Base-by-base conservation (phyloP, 164 flowering plant species). In the Vitis rotundifolia region DNA sequence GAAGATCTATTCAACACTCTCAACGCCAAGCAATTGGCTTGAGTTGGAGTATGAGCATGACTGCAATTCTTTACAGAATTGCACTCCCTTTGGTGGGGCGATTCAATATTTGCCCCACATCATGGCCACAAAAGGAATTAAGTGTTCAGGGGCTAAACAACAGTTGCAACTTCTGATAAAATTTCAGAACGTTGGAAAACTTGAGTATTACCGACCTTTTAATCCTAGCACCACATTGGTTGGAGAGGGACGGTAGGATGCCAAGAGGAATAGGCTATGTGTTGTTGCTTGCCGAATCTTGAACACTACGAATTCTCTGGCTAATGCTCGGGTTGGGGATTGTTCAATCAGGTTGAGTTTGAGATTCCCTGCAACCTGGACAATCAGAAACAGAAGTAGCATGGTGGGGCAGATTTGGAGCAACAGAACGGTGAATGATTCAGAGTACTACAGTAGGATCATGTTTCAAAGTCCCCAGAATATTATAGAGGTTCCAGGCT, bases 201-300 rank as follows among this genome's bases (percentile, higher is more conserved):
- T 10, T 67, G 64, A 76, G 2, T 74, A 66, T 64, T 16, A 28
- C 29, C 57, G 49, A 1, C 50, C 75, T 31, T 75, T 84, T 11
- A 73, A 70, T 68, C 86, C 82, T 7, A 72, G 75, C 49, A 81
- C 66, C 11, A 71, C 86, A 3, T 64, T 86, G 67, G 77, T 88
- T 47, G 90, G 81, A 8, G 92, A 89, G 71, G 97, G 91, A 49
- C 50, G 67, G 1, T 91, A 91, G 92, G 82, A 88, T 75, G 80
- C 18, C 11, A 72, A 67, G 69, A 82, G 63, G 57, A 83, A 78
- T 58, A 72, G 13, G 67, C 65, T 87, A 3, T 58, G 49, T 13
- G 9, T 87, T 16, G 77, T 78, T 66, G 92, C 82, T 52, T 91
- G 92, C 57, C 75, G 79, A 29, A 68, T 89, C 14, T 61, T 79